Evolutionary conservation across 2,329 filamentous ascomycete species (phyloP), one percentile per base, ranked within the genome.

Genomic region (Fusarium miscanthi): DNA sequence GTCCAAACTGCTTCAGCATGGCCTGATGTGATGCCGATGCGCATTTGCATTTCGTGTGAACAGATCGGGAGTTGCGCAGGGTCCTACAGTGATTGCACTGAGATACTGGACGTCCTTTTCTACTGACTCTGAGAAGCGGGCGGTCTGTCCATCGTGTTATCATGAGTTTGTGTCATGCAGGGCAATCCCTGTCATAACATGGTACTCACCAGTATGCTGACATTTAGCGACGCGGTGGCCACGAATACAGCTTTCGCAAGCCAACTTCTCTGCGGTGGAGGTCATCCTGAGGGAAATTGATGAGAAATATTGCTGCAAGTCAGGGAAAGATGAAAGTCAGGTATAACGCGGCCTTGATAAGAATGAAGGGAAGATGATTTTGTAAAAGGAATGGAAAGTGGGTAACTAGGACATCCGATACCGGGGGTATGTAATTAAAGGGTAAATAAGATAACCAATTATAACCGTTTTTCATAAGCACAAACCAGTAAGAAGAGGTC

Each of bases 31-130:
- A 62, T 17, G 53, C 33, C 6, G 38, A 62, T 14, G 60, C 70
- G 33, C 69, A 73, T 49, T 72, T 72, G 51, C 70, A 73, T 13
- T 33, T 60, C 5, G 70, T 72, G 14, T 73, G 70, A 31, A 72
- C 60, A 12, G 70, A 72, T 33, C 61, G 46, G 6, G 70, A 60
- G 30, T 42, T 60, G 21, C 69, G 70, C 37, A 73, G 23, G 11
- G 31, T 35, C 19, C 70, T 69, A 31, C 70, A 73, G 45, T 73
- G 70, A 21, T 37, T 51, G 16, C 70, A 73, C 21, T 73, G 70
- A 17, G 70, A 69, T 10, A 73, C 59, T 13, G 70, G 70, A 6
- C 70, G 69, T 48, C 70, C 70, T 43, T 73, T 72, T 52, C 40
- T 59, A n/a, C 65, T 45, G 42, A 73, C 65, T 16, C 9, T 56